Conservation (phyloP, 2,329 filamentous ascomycete genomes). For the Penicillium capsulatum region DNA sequence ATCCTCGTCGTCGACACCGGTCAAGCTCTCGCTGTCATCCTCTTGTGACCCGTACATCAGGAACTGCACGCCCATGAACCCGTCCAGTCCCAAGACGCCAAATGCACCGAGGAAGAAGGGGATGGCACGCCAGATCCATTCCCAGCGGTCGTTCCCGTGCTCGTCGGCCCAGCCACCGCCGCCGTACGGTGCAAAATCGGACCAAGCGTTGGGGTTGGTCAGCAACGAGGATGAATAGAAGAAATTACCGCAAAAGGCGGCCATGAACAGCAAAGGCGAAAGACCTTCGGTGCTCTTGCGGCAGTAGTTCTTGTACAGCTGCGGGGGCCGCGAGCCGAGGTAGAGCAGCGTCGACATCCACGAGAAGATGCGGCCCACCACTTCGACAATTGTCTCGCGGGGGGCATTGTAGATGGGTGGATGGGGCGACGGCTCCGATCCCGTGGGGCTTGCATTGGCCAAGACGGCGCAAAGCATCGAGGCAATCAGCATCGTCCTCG, state of each 20-base stretch:
- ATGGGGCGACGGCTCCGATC: conserved; percentile 18
- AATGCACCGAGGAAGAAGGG: conserved; percentile 65
- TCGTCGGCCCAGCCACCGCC: conserved; percentile 57
- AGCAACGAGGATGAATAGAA: conserved; percentile 62
- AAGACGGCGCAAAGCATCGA: conserved; percentile 45
- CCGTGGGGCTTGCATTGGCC: conserved; percentile 40
- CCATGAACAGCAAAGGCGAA: conserved; percentile 59
- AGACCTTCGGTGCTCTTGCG: conserved; percentile 62
- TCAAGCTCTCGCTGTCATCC: conserved; percentile 38
- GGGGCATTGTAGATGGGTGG: conserved; percentile 19
- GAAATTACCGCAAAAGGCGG: conserved; percentile 64
- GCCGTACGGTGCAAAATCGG: conserved; percentile 53
- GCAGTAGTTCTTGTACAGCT: conserved; percentile 62
- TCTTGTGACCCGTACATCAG: conserved; percentile 52
- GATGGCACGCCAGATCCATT: conserved; percentile 56
- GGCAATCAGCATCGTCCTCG: conserved; percentile 43
- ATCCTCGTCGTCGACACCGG: conserved; percentile 31
- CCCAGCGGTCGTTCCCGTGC: conserved; percentile 51
- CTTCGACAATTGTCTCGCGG: conserved; percentile 35
- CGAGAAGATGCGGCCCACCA: conserved; percentile 51
- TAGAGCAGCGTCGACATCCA: conserved; percentile 57
- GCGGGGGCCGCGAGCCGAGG: conserved; percentile 58
- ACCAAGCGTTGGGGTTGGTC: conserved; percentile 62
- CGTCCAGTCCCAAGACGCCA: conserved; percentile 60
- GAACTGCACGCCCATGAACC: conserved; percentile 60